These are phyloP conservation scores for Pythium myriotylum DNA, from an alignment of 352 stramenopile species.

Conservation along the genomic window DNA sequence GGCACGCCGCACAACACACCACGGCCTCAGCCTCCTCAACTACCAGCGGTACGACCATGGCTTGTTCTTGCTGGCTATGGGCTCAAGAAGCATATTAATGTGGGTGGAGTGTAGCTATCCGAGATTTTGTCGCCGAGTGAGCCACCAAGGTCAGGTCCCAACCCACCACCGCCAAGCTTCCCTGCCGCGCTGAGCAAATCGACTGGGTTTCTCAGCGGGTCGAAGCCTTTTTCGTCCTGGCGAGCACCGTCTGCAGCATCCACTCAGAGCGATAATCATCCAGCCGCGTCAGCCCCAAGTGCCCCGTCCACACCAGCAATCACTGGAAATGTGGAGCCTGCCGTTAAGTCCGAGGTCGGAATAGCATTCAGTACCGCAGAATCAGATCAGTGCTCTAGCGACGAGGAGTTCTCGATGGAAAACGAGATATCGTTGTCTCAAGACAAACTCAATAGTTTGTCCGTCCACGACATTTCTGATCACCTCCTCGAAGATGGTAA, in stretches of 20 bases:
- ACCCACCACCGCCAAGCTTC: neutral
- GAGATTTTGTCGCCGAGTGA: slow-evolving; percentile 21
- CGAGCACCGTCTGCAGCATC: slow-evolving; percentile 1
- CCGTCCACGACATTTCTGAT: slow-evolving; percentile 54
- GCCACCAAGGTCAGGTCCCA: neutral
- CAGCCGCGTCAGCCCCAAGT: neutral
- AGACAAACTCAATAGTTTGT: slow-evolving; percentile 68
- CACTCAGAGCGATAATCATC: neutral
- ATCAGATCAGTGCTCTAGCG: slow-evolving; percentile 44
- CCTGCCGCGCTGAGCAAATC: slow-evolving; percentile 8
- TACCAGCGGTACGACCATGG: slow-evolving; percentile 37
- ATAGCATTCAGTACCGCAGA: slow-evolving; percentile 28
- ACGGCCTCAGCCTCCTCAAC: slow-evolving; percentile 14
- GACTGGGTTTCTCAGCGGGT: neutral
- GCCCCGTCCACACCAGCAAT: slow-evolving; percentile 18
- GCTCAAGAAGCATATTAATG: neutral
- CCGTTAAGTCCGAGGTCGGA: slow-evolving; percentile 12
- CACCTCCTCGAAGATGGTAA: slow-evolving; percentile 25
- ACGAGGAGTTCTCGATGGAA: slow-evolving; percentile 64
- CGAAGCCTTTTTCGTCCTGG: slow-evolving; percentile 10
- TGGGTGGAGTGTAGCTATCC: slow-evolving; percentile 10
- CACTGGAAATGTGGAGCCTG: slow-evolving; percentile 3
- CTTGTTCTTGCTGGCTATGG: neutral
- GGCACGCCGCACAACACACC: slow-evolving; percentile 21
- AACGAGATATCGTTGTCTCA: slow-evolving; percentile 68